These are phyloP conservation scores for Penicillium cataractarum DNA, from an alignment of 495 filamentous ascomycete genomes.

Conservation along the genomic window DNA sequence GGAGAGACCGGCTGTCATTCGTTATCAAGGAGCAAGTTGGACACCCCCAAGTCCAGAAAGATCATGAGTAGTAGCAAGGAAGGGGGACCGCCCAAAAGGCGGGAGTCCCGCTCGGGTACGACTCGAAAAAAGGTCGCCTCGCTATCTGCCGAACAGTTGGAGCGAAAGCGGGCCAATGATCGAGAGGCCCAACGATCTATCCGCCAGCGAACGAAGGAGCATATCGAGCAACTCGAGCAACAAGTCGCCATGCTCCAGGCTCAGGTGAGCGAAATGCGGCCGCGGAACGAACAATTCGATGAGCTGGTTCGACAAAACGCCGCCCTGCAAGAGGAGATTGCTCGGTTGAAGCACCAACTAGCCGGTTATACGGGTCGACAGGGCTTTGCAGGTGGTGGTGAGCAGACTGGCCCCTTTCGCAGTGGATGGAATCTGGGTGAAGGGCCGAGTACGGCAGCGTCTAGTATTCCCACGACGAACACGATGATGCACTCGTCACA, in stretches of 20 bases:
- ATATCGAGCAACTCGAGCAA: slow-evolving; percentile 59
- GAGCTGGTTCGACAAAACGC: slow-evolving; percentile 55
- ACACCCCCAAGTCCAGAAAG: slow-evolving; percentile 17
- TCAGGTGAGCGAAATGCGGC: slow-evolving; percentile 53
- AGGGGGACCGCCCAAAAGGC: slow-evolving; percentile 28
- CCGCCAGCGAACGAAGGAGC: slow-evolving; percentile 60
- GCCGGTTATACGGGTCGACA: slow-evolving; percentile 22
- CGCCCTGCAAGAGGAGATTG: slow-evolving; percentile 57
- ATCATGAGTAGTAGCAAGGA: slow-evolving; percentile 24
- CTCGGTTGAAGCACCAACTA: slow-evolving; percentile 46
- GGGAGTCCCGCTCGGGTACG: slow-evolving; percentile 60
- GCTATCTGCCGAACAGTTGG: slow-evolving; percentile 61
- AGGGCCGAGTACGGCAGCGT: slow-evolving; percentile 1
- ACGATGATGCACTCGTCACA: slow-evolving; percentile 21
- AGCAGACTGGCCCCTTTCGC: slow-evolving; percentile 15
- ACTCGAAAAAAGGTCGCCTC: slow-evolving; percentile 61
- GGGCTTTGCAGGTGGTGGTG: slow-evolving; percentile 12
- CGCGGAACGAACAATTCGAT: slow-evolving; percentile 51
- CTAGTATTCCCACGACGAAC: slow-evolving; percentile 11
- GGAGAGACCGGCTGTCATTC: slow-evolving; percentile 3
- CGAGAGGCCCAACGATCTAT: slow-evolving; percentile 67
- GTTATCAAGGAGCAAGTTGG: slow-evolving; percentile 4
- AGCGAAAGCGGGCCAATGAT: slow-evolving; percentile 66
- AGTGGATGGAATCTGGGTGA: slow-evolving; percentile 22
- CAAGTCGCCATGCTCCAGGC: slow-evolving; percentile 52